These are phyloP conservation scores for Coniochaeta hoffmannii DNA, from an alignment of 2,329 filamentous ascomycete species.

Conservation along the genomic window DNA sequence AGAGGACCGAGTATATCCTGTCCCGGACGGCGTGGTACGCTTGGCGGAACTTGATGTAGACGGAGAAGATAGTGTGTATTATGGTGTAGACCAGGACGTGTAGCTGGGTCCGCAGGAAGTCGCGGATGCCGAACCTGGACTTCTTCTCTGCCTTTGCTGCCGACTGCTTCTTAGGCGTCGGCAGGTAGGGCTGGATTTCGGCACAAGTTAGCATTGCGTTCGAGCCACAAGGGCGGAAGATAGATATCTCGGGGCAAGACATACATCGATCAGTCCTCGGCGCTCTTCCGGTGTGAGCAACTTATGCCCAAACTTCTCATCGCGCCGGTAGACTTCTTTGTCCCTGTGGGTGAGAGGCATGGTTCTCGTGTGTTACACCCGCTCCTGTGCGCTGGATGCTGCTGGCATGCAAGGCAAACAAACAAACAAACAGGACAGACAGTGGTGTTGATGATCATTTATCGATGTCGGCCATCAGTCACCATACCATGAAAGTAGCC, in stretches of 20 bases:
- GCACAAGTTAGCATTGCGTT: neutral
- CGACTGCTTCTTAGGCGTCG: conserved; percentile 20
- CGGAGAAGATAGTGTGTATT: conserved; percentile 75
- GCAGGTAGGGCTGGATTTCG: conserved; percentile 23
- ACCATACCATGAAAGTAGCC: neutral
- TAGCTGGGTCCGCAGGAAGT: conserved; percentile 54
- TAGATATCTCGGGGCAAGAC: conserved; percentile 3
- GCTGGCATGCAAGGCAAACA: neutral
- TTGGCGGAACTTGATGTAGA: conserved; percentile 78
- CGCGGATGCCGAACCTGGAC: conserved; percentile 49
- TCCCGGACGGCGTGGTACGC: conserved; percentile 73
- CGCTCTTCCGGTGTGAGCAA: conserved; percentile 34
- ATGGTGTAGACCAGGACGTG: conserved; percentile 61
- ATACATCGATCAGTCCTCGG: conserved; percentile 36
- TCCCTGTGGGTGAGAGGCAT: conserved; percentile 31
- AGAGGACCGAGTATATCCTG: conserved; percentile 71
- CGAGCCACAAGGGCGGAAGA: neutral
- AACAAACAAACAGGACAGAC: neutral
- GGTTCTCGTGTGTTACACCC: conserved; percentile 3
- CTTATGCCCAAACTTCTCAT: conserved; percentile 34
- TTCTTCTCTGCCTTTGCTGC: conserved; percentile 15
- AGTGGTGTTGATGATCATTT: neutral
- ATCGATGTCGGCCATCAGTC: neutral
- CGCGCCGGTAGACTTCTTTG: conserved; percentile 34
- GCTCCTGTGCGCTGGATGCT: neutral